Conservation (phyloP, 148 eudicot species). For the Vaccinium corymbosum region DNA sequence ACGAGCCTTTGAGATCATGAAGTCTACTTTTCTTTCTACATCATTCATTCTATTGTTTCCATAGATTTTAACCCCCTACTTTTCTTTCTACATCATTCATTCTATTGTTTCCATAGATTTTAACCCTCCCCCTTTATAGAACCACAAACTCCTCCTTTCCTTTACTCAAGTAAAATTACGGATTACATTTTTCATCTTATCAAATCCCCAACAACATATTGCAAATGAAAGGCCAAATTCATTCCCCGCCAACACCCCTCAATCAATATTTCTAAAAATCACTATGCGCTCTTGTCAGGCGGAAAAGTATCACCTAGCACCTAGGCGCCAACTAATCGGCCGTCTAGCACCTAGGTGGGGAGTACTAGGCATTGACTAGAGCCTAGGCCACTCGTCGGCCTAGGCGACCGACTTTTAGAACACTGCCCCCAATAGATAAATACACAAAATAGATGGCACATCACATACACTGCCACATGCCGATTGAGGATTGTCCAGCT, state of each 20-base stretch:
- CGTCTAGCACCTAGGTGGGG: too few species aligned
- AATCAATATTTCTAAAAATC: background rate
- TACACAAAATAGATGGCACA: background rate
- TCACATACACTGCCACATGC: conserved; percentile 87
- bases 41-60: background rate
- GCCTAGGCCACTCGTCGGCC: too few species aligned
- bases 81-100: too few species aligned
- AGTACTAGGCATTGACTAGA: too few species aligned
- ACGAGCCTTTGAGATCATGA: background rate
- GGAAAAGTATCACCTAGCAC: too few species aligned
- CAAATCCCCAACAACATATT: background rate
- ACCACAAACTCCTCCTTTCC: background rate
- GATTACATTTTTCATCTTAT: background rate
- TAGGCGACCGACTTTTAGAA: too few species aligned
- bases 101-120: background rate
- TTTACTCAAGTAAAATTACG: background rate
- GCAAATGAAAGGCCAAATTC: background rate
- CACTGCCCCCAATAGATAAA: background rate
- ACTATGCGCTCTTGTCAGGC: too few species aligned
- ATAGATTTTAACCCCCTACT: background rate
- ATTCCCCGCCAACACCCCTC: background rate
- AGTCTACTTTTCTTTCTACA: background rate
- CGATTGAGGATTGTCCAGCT: conserved; percentile 70
- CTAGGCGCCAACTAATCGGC: too few species aligned
- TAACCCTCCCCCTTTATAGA: background rate